Evolutionary conservation across 352 stramenopile species (phyloP).

Genomic region (Detonula confervacea): DNA sequence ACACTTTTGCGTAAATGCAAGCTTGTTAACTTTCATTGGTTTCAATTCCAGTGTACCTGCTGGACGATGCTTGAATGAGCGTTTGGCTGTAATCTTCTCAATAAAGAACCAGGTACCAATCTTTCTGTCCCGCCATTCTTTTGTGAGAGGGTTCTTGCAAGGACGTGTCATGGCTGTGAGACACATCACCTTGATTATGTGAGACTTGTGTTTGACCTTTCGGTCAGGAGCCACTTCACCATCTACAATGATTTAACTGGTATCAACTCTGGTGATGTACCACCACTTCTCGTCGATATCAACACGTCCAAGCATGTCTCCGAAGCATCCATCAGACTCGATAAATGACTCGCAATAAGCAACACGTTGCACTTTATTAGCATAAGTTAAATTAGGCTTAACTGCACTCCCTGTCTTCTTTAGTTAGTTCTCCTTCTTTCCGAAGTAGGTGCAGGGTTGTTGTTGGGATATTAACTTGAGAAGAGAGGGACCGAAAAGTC

Average conservation of each 20-base stretch:
- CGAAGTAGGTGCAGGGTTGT: no score
- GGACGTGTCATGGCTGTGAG: conserved; percentile 6
- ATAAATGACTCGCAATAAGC: no score
- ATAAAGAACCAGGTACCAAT: conserved; percentile 27
- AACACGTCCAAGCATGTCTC: no score
- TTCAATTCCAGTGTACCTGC: conserved; percentile 2
- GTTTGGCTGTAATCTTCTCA: not conserved
- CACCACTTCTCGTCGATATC: conserved; percentile 38
- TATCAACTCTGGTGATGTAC: conserved; percentile 1
- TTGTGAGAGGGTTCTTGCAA: not conserved
- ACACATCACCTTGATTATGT: conserved; percentile 23
- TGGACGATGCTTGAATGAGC: conserved; percentile 16
- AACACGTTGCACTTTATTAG: no score
- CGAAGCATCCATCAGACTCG: no score
- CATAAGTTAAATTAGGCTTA: no score
- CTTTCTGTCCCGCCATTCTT: conserved; percentile 25
- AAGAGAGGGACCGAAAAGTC: no score
- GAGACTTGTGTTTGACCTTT: conserved; percentile 14
- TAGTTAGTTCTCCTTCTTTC: no score
- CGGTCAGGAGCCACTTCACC: conserved; percentile 1
- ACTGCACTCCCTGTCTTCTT: no score
- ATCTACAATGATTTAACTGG: not conserved
- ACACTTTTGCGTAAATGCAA: conserved; percentile 1
- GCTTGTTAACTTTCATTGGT: not conserved
- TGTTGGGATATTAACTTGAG: no score